A percentile compares a stretch with the other conserved stretches of the same genome.
These are phyloP conservation scores for Apostasia shenzhenica DNA, from an alignment of 106 monocot genomes.

Conservation along the genomic window DNA sequence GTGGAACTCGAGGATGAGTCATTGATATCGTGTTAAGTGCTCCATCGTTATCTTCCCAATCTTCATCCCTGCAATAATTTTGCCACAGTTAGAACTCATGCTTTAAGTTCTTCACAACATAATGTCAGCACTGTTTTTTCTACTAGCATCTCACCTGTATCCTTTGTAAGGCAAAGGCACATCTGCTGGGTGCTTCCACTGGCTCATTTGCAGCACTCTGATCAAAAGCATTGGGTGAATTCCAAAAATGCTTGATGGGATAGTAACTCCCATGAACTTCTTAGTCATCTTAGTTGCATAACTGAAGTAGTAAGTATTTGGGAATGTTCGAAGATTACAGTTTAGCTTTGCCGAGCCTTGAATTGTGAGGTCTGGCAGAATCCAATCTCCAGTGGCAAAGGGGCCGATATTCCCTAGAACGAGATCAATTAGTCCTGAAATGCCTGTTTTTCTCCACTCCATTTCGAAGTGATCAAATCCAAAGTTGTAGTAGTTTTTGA, in stretches of 20 bases:
- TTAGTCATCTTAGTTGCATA: constrained; percentile 87
- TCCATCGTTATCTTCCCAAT: constrained; percentile 85
- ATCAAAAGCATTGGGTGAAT: constrained; percentile 86
- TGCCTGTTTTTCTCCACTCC: constrained; percentile 49
- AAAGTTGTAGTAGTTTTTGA: constrained; percentile 81
- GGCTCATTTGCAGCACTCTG: constrained; percentile 84
- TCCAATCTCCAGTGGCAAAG: constrained; percentile 88
- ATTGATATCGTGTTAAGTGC: constrained; percentile 69
- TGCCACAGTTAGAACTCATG: neutral
- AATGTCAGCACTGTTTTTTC: neutral
- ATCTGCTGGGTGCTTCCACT: constrained; percentile 50
- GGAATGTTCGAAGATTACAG: constrained; percentile 52
- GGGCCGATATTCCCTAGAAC: constrained; percentile 67
- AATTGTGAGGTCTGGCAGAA: constrained; percentile 89
- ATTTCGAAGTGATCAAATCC: constrained; percentile 91
- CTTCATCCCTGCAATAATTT: constrained; percentile 45
- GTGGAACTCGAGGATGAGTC: constrained; percentile 64
- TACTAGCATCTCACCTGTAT: constrained; percentile 48
- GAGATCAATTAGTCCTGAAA: constrained; percentile 50
- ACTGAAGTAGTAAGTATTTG: constrained; percentile 92
- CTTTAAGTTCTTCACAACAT: neutral
- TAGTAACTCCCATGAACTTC: constrained; percentile 58
- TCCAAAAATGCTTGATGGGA: constrained; percentile 72
- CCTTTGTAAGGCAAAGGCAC: constrained; percentile 76
- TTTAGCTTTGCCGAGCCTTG: constrained; percentile 69